Conservation (phyloP, 495 filamentous ascomycete species). For the Neurospora pannonica region DNA sequence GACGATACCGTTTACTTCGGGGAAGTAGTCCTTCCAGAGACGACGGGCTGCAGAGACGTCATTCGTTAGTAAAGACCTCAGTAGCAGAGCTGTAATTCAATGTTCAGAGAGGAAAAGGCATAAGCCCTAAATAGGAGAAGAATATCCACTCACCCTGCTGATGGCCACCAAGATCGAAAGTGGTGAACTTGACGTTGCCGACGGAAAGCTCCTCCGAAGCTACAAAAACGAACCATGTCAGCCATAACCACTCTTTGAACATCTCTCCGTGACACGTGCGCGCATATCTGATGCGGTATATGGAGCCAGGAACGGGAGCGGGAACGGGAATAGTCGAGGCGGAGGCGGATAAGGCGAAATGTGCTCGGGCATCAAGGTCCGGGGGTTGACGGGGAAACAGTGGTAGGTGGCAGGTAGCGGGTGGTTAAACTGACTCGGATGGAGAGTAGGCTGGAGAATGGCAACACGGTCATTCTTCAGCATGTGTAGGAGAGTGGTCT, state of each 20-base stretch:
- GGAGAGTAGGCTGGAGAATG: conserved; percentile 80
- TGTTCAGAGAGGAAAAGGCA: not conserved
- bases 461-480: conserved; percentile 96
- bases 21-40: conserved; percentile 98
- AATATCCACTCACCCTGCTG: conserved; percentile 64
- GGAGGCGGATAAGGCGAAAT: not conserved
- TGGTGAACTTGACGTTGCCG: conserved; percentile 93
- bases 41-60: conserved; percentile 58
- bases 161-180: conserved; percentile 95
- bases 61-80: not conserved
- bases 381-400: not conserved
- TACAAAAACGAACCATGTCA: conserved; percentile 22
- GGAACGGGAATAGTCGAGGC: not conserved
- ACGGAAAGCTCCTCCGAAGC: conserved; percentile 95
- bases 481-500: conserved; percentile 90
- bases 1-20: conserved; percentile 94
- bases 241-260: conserved; percentile 7
- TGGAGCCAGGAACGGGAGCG: not conserved
- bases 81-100: not conserved
- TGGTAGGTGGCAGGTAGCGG: not conserved
- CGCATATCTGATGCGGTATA: not conserved
- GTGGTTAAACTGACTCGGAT: conserved; percentile 59
- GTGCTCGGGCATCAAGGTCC: not conserved
- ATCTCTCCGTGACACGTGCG: conserved; percentile 5
- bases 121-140: not conserved